Evolutionary conservation across 2,329 filamentous ascomycete species (phyloP).

Genomic region (Colletotrichum tabaci): DNA sequence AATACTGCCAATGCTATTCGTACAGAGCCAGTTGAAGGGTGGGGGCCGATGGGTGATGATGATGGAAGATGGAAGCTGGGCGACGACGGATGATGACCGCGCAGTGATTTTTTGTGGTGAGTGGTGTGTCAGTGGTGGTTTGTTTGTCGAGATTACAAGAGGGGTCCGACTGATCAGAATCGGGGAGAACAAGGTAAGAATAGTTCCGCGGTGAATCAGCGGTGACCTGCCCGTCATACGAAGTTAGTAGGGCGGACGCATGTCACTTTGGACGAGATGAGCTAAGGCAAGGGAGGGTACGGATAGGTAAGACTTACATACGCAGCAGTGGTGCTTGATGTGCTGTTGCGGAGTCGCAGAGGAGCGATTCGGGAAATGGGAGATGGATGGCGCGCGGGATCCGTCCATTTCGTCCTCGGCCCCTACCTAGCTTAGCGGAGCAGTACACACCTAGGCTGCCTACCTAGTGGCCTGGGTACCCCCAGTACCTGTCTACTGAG

Average conservation of each 20-base stretch:
- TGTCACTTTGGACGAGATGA: constrained; percentile 37
- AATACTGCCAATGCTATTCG: constrained; percentile 8
- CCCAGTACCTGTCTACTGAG: too few relatives aligned
- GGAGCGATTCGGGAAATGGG: background rate
- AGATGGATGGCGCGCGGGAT: constrained; percentile 39
- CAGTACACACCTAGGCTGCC: too few relatives aligned
- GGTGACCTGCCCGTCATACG: constrained; percentile 35
- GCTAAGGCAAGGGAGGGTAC: constrained; percentile 16
- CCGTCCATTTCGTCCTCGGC: constrained; percentile 17
- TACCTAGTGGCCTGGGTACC: too few relatives aligned
- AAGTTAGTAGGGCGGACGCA: constrained; percentile 26
- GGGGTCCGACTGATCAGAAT: constrained; percentile 6
- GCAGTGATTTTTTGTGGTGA: background rate
- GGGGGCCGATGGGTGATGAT: too few relatives aligned
- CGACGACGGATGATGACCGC: constrained; percentile 6
- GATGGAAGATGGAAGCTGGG: background rate
- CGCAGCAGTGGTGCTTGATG: too few relatives aligned
- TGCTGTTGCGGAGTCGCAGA: too few relatives aligned
- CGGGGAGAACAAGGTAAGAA: constrained; percentile 3
- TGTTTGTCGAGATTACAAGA: background rate
- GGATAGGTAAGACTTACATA: constrained; percentile 2
- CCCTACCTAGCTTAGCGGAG: background rate
- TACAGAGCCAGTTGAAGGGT: background rate
- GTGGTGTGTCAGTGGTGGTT: constrained; percentile 7
- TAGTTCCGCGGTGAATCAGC: constrained; percentile 35